phyloP scores from a whole-genome alignment of 495 filamentous ascomycete species.

The Umbilicaria muhlenbergii region DNA sequence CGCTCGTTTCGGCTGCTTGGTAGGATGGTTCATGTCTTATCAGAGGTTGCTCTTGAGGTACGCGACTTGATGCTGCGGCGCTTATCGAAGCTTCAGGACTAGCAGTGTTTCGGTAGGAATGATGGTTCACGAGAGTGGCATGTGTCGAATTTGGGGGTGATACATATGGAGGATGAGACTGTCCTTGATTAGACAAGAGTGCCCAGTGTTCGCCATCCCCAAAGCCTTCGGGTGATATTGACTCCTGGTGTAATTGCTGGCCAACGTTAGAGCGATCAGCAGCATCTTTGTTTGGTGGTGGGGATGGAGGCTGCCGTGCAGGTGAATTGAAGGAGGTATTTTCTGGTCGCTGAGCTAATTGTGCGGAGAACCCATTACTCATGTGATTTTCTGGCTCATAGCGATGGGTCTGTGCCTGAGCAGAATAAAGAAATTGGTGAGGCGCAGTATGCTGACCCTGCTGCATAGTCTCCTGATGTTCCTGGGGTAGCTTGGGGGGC shows the following conservation, averaged over 20 bases:
- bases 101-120: no score
- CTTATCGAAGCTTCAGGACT: no score
- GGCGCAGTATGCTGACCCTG: no score
- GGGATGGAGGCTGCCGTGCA: not conserved
- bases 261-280: not conserved
- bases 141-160: no score
- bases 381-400: slow-evolving; percentile 10
- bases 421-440: slow-evolving; percentile 8
- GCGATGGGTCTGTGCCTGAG: slow-evolving; percentile 16
- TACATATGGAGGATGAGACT: no score
- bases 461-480: no score
- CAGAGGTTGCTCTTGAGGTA: no score
- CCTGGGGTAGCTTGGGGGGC: slow-evolving; percentile 25
- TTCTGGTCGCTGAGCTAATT: not conserved
- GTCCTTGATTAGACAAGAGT: no score
- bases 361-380: not conserved
- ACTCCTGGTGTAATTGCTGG: slow-evolving; percentile 4
- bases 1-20: no score
- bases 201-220: slow-evolving; percentile 5
- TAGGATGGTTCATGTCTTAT: no score
- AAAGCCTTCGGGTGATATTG: slow-evolving; percentile 1
- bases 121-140: no score
- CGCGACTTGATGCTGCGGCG: no score
- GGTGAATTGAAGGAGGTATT: not conserved
- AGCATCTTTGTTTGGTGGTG: not conserved